These are phyloP conservation scores for Catharanthus roseus DNA, from an alignment of 257 asterid species.

Conservation along the genomic window DNA sequence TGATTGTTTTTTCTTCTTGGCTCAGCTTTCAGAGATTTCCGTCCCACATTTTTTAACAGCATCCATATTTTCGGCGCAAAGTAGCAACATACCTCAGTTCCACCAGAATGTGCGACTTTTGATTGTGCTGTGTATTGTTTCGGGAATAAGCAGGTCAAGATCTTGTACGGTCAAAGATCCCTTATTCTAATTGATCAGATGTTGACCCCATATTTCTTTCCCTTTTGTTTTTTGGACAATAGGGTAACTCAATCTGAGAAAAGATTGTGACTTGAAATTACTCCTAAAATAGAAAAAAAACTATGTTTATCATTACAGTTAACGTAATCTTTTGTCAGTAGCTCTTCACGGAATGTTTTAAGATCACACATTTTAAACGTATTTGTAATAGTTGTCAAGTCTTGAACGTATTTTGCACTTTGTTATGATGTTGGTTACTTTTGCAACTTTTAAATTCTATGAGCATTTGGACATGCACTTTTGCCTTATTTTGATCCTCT, in stretches of 20 bases:
- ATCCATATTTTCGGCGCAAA: slow-evolving; percentile 88
- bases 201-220: not conserved
- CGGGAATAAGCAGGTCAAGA: slow-evolving; percentile 93
- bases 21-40: slow-evolving; percentile 81
- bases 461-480: not conserved
- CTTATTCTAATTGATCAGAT: slow-evolving; percentile 22
- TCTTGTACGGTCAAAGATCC: slow-evolving; percentile 57
- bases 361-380: not conserved
- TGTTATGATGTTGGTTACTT: not conserved
- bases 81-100: slow-evolving; percentile 54
- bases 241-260: not conserved
- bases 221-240: not conserved
- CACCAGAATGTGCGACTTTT: slow-evolving; percentile 65
- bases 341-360: not conserved
- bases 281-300: not conserved
- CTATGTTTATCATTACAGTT: too few relatives aligned
- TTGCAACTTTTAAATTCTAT: not conserved
- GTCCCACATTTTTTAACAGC: slow-evolving; percentile 87
- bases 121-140: slow-evolving; percentile 53
- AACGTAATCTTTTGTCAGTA: not conserved
- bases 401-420: not conserved
- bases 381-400: not conserved
- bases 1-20: slow-evolving; percentile 23
- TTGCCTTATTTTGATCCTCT: slow-evolving; percentile 21
- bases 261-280: not conserved